Percentiles rank a stretch among this genome's conserved stretches.
These are phyloP conservation scores for Dactylorhiza incarnata DNA, from an alignment of 106 monocot species.

Conservation along the genomic window DNA sequence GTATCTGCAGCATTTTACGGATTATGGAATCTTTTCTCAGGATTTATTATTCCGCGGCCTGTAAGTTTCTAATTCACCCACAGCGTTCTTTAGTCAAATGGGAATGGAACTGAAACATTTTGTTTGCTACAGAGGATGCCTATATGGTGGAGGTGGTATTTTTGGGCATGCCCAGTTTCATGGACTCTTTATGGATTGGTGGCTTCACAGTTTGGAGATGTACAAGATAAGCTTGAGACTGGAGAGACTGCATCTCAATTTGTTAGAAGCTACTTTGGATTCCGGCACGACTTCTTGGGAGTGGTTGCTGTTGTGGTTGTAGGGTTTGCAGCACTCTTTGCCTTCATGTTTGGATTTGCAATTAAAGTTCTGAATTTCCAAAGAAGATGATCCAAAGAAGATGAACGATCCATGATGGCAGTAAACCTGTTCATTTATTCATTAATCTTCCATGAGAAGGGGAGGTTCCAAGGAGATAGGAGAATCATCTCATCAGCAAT, in stretches of 20 bases:
- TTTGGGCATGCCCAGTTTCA: conserved; percentile 66
- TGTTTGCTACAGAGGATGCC: conserved; percentile 56
- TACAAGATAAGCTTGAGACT: conserved; percentile 2
- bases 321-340: conserved; percentile 57
- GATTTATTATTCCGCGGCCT: conserved; percentile 13
- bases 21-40: conserved; percentile 30
- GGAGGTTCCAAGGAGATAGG: neutral
- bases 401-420: no score
- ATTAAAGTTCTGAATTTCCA: conserved; percentile 79
- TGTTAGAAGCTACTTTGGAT: conserved; percentile 45
- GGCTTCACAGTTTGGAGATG: conserved; percentile 64
- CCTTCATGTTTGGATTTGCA: conserved; percentile 53
- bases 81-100: neutral
- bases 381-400: conserved; percentile 30
- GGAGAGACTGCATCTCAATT: conserved; percentile 27
- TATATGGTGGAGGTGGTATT: conserved; percentile 94
- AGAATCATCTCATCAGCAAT: neutral
- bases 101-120: neutral
- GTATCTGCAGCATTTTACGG: neutral
- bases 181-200: conserved; percentile 76
- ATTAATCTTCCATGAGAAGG: no score
- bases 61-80: conserved; percentile 3
- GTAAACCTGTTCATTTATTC: no score
- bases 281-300: conserved; percentile 54
- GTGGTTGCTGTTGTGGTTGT: conserved; percentile 38